phyloP scores from a whole-genome alignment of 805 yeast genomes.

The Millerozyma acaciae region DNA sequence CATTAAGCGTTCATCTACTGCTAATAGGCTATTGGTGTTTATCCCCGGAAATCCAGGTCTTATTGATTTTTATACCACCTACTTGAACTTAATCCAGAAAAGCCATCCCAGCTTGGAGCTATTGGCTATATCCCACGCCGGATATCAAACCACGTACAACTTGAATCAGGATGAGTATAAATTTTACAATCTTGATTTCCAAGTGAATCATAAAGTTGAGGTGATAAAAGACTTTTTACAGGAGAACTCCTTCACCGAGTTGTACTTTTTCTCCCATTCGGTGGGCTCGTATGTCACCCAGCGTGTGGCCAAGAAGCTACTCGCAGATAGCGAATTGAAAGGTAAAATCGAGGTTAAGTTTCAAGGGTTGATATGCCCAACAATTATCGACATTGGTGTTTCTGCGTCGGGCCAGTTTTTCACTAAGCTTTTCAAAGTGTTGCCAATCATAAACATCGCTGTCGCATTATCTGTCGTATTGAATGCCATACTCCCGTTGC shows the following conservation, averaged over 20 bases:
- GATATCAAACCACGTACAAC: constrained; percentile 30
- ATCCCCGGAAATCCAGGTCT: constrained; percentile 82
- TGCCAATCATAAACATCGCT: constrained; percentile 24
- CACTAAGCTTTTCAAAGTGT: constrained; percentile 18
- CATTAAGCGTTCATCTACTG: background rate
- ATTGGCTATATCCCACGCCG: constrained; percentile 63
- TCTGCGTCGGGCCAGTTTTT: constrained; percentile 33
- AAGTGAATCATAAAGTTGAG: constrained; percentile 53
- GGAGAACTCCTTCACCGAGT: constrained; percentile 20
- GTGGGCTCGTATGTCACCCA: constrained; percentile 67
- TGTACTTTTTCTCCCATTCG: constrained; percentile 63
- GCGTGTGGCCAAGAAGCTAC: constrained; percentile 37
- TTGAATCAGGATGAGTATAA: background rate
- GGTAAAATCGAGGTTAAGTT: constrained; percentile 32
- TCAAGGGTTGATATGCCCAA: constrained; percentile 67
- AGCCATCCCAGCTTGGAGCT: constrained; percentile 46
- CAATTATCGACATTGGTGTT: constrained; percentile 57
- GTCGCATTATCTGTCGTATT: constrained; percentile 21
- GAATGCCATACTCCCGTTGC: constrained; percentile 22
- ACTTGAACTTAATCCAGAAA: constrained; percentile 41
- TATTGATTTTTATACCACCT: constrained; percentile 58
- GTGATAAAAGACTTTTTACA: constrained; percentile 38
- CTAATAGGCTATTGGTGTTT: constrained; percentile 45
- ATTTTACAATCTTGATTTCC: constrained; percentile 47
- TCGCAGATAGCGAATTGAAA: constrained; percentile 19